Conservation (phyloP, 495 filamentous ascomycete genomes). For the Elasticomyces elasticus region DNA sequence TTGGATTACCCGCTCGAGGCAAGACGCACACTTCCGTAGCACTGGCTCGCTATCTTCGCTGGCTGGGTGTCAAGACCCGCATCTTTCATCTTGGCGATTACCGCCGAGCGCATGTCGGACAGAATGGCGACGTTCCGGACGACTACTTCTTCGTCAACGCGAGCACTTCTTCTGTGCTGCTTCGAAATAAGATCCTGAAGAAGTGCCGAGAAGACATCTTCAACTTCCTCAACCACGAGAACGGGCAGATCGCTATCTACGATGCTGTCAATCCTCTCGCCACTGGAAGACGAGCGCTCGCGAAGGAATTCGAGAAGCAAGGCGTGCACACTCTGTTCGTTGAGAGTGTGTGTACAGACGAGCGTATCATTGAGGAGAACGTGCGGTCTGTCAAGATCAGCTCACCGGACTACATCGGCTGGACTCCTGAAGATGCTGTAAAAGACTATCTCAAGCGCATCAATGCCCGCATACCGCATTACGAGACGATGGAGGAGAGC, state of each 20-base stretch:
- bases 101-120: conserved; percentile 77
- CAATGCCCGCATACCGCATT: conserved; percentile 81
- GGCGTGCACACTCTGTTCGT: conserved; percentile 94
- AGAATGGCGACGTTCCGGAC: conserved; percentile 78
- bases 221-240: conserved; percentile 88
- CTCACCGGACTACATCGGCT: conserved; percentile 92
- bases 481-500: conserved; percentile 90
- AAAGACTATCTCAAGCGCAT: conserved; percentile 84
- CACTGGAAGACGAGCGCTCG: conserved; percentile 71
- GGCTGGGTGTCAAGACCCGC: conserved; percentile 95
- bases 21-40: conserved; percentile 99
- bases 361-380: conserved; percentile 91
- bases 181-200: conserved; percentile 93
- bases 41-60: conserved; percentile 85
- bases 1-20: conserved; percentile 88
- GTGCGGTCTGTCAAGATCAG: conserved; percentile 95
- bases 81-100: conserved; percentile 98
- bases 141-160: conserved; percentile 98
- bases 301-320: conserved; percentile 93
- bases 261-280: conserved; percentile 95
- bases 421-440: conserved; percentile 84
- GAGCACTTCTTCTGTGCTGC: conserved; percentile 71
- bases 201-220: conserved; percentile 97
- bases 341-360: conserved; percentile 88
- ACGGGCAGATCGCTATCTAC: conserved; percentile 97